A percentile compares a stretch with the other conserved stretches of the same genome.
phyloP scores from a whole-genome alignment of 345 rosid species.

The Heritiera fomes region DNA sequence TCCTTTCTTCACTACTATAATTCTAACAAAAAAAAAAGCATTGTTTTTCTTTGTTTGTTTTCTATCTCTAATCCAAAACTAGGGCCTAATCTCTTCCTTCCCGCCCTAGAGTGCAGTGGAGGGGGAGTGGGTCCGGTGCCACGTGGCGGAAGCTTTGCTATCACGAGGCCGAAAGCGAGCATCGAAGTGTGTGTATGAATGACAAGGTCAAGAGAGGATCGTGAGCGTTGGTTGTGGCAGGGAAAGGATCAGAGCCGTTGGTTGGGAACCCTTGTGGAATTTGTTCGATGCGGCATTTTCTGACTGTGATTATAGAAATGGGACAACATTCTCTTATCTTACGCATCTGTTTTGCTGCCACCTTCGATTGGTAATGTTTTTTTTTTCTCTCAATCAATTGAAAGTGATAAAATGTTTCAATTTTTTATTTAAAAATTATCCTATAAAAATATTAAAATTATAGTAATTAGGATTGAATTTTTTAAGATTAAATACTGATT shows the following conservation, averaged over 20 bases:
- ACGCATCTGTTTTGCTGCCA: background rate
- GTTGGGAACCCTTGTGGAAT: constrained; percentile 25
- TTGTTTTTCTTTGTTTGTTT: background rate
- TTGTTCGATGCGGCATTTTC: constrained; percentile 23
- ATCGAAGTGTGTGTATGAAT: constrained; percentile 39
- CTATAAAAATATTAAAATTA: too few relatives aligned
- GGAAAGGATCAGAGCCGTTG: constrained; percentile 28
- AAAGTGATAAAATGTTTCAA: too few relatives aligned
- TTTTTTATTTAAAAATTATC: too few relatives aligned
- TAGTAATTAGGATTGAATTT: too few relatives aligned
- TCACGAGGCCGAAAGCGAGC: constrained; percentile 57
- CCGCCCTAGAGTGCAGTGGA: constrained; percentile 32
- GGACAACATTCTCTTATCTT: background rate
- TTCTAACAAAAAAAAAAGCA: background rate
- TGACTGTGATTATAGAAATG: background rate
- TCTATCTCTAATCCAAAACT: too few relatives aligned
- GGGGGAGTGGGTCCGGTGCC: constrained; percentile 31
- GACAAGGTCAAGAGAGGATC: constrained; percentile 18
- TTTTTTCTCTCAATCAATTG: too few relatives aligned
- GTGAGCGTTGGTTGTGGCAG: constrained; percentile 31
- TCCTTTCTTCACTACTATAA: background rate
- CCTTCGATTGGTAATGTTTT: constrained; percentile 19
- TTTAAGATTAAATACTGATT: too few relatives aligned
- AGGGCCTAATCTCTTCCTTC: constrained; percentile 23
- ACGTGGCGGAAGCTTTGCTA: constrained; percentile 39